A percentile compares a stretch with the other conserved stretches of the same genome.
Evolutionary conservation across 768 basidiomycete genomes (phyloP).

Genomic region (Cyclocybe cylindracea): DNA sequence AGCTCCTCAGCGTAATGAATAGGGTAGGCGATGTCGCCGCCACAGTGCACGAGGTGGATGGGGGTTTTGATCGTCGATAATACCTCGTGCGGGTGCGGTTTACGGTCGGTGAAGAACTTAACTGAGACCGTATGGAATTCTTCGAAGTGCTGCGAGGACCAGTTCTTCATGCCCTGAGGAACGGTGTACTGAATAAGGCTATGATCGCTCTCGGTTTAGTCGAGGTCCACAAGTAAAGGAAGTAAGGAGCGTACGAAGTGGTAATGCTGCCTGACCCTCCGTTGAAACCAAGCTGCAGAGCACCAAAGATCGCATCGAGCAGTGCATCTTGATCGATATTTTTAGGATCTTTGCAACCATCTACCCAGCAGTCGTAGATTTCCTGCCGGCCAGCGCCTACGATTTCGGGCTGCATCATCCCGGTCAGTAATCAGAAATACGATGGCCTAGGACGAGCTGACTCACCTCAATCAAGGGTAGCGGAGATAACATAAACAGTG

Average conservation of each 20-base stretch:
- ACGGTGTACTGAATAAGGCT: slow-evolving; percentile 24
- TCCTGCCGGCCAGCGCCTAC: slow-evolving; percentile 34
- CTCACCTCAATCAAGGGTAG: slow-evolving; percentile 34
- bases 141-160: slow-evolving; percentile 26
- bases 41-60: slow-evolving; percentile 32
- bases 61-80: slow-evolving; percentile 30
- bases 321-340: slow-evolving; percentile 23
- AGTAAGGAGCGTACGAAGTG: slow-evolving; percentile 20
- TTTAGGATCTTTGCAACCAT: slow-evolving; percentile 20
- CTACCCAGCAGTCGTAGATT: slow-evolving; percentile 32
- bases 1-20: slow-evolving; percentile 27
- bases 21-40: slow-evolving; percentile 36
- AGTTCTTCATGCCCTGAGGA: slow-evolving; percentile 23
- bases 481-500: slow-evolving; percentile 36
- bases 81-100: slow-evolving; percentile 16
- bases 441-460: not conserved
- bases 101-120: slow-evolving; percentile 30
- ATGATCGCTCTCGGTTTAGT: not conserved
- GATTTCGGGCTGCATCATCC: slow-evolving; percentile 27
- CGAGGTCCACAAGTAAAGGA: not conserved
- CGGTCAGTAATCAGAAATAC: not conserved
- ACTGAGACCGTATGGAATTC: slow-evolving; percentile 32
- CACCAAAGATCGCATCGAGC: slow-evolving; percentile 27
- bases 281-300: slow-evolving; percentile 33
- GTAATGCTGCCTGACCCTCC: slow-evolving; percentile 18